These are phyloP conservation scores for Leucaena leucocephala DNA, from an alignment of 306 rosid species.

Conservation along the genomic window DNA sequence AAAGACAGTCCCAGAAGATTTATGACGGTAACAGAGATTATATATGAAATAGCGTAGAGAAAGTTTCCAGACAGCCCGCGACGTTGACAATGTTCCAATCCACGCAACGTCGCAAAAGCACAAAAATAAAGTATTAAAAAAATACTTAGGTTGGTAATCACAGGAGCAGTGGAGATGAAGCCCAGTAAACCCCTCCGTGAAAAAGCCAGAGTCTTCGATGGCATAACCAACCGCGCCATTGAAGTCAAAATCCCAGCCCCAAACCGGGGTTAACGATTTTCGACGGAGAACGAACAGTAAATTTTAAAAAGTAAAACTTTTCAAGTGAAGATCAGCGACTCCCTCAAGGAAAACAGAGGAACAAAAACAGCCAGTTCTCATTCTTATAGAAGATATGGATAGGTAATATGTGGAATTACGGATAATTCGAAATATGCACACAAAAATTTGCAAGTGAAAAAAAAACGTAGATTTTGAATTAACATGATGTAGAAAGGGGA, in stretches of 20 bases:
- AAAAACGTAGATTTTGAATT: neutral
- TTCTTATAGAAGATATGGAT: slow-evolving; percentile 4
- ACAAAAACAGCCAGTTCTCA: neutral
- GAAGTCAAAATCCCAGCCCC: neutral
- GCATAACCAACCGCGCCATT: slow-evolving; percentile 21
- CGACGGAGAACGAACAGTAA: neutral
- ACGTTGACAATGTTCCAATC: neutral
- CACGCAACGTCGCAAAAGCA: neutral
- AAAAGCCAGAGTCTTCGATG: slow-evolving; percentile 16
- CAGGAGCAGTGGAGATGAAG: slow-evolving; percentile 24
- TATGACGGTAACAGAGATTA: neutral
- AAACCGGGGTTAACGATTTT: neutral
- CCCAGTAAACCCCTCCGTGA: slow-evolving; percentile 18
- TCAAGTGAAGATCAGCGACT: neutral
- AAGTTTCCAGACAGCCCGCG: neutral
- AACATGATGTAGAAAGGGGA: neutral
- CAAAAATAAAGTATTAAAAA: neutral
- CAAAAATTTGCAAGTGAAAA: slow-evolving; percentile 5
- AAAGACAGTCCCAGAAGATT: neutral
- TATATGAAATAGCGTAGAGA: neutral
- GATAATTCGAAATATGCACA: slow-evolving; percentile 25
- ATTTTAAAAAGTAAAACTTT: neutral
- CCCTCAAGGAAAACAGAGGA: slow-evolving; percentile 10
- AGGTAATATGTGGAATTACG: slow-evolving; percentile 7
- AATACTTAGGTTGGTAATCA: neutral